These are phyloP conservation scores for Akebia trifoliata DNA, from an alignment of 164 flowering plant genomes.

Conservation along the genomic window DNA sequence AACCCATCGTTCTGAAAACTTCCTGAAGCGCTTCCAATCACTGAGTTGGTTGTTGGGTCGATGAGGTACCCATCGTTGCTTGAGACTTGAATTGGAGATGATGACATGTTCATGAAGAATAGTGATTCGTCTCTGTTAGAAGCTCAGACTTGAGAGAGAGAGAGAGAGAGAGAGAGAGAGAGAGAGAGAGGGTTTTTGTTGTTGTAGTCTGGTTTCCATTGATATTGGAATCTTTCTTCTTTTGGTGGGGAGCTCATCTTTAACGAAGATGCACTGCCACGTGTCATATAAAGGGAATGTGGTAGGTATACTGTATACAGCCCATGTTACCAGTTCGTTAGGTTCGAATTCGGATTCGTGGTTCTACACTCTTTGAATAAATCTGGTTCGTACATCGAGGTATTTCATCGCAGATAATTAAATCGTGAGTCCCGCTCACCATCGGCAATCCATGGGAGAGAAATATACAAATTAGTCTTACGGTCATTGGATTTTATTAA, in stretches of 20 bases:
- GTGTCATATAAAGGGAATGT: not conserved
- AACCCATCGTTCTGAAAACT: conserved; percentile 72
- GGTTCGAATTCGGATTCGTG: too few relatives aligned
- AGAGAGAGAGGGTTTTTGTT: not conserved
- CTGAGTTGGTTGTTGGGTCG: conserved; percentile 28
- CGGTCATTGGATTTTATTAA: too few relatives aligned
- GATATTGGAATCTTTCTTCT: not conserved
- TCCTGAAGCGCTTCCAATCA: conserved; percentile 58
- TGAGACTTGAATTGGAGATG: conserved; percentile 53
- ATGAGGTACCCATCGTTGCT: conserved; percentile 33
- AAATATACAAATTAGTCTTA: too few relatives aligned
- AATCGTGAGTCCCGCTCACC: too few relatives aligned
- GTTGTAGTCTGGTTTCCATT: not conserved
- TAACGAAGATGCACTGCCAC: not conserved
- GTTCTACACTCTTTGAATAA: too few relatives aligned
- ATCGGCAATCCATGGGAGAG: too few relatives aligned
- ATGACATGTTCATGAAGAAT: conserved; percentile 34
- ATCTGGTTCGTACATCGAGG: too few relatives aligned
- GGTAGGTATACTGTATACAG: not conserved
- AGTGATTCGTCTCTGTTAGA: conserved; percentile 51
- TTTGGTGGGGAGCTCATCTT: not conserved
- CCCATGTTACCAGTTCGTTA: too few relatives aligned
- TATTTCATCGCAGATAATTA: too few relatives aligned
- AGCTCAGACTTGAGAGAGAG: conserved; percentile 20
- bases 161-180: not conserved